Conservation (phyloP, 2,329 filamentous ascomycete genomes). For the Ceratocystiopsis minuta region DNA sequence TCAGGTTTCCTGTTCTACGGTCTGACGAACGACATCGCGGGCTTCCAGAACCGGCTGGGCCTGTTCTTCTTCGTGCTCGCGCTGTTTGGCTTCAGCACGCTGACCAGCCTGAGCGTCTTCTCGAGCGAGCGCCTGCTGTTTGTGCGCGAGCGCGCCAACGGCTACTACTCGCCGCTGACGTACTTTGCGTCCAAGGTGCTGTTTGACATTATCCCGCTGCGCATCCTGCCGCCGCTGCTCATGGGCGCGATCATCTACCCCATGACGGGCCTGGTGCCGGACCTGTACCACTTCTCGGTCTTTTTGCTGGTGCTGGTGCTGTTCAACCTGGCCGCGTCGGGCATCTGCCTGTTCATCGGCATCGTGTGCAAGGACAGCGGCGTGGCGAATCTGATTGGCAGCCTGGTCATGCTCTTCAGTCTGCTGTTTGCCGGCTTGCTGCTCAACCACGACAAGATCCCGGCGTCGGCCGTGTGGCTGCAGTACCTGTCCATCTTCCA, state of each 20-base stretch:
- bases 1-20: constrained; percentile 94
- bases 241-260: constrained; percentile 94
- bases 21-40: constrained; percentile 84
- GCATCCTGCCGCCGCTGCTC: constrained; percentile 82
- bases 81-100: constrained; percentile 88
- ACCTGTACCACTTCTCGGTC: constrained; percentile 67
- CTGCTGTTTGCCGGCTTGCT: constrained; percentile 85
- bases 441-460: constrained; percentile 87
- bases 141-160: constrained; percentile 83
- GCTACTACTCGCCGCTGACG: constrained; percentile 84
- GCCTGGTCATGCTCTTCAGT: constrained; percentile 93
- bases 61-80: constrained; percentile 96
- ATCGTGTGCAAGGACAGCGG: constrained; percentile 84
- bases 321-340: constrained; percentile 87
- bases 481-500: constrained; percentile 95
- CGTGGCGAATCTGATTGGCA: constrained; percentile 85
- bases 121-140: constrained; percentile 81
- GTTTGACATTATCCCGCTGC: constrained; percentile 93
- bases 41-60: constrained; percentile 92
- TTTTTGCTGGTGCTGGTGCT: constrained; percentile 85
- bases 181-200: constrained; percentile 94
- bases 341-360: constrained; percentile 89
- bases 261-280: constrained; percentile 83
- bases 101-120: constrained; percentile 88
- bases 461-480: constrained; percentile 68